Base-by-base conservation (phyloP, 2,329 filamentous ascomycete species). In the Penicillium sp. region DNA sequence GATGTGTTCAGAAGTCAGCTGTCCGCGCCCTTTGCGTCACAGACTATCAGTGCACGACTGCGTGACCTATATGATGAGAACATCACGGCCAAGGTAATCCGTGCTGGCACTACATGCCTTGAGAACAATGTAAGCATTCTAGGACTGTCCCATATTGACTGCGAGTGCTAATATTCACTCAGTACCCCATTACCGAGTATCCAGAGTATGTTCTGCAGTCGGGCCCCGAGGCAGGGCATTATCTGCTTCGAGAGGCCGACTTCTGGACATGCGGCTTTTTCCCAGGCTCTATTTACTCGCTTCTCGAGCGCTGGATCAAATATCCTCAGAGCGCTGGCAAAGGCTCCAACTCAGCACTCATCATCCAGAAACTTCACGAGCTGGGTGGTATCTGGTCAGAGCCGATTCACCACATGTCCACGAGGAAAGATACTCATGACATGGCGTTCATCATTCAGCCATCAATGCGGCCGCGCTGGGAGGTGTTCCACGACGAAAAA, bases 401-500 rank as follows among this genome's bases (percentile, higher is more conserved):
- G 12, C 64, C 64, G 1, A 42, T 68, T 10, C 60, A 64, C n/a
- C 28, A 39, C 6, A 65, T 66, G 61, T 42, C 52, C 15, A 34
- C 47, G 4, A 77, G 82, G 28, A 84, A 75, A 7, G 81, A 84
- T 58, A 84, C 82, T 0, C 83, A 85, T 60, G 83, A 85, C 51
- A 77, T 85, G 63, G 81, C 81, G 0, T 85, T 85, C 61, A 83
- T 85, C 4, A 74, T 83, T 1, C 75, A 79, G 63, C 82, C 82
- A 0, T 76, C 81, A 0, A 63, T 84, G 1, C 74, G 78, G 12
- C 70, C 74, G 31, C 78, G 82, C 53, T 84, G 78, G 77, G 82
- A 84, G 57, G 65, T 83, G 4, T 79, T 76, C 3, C 55, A 58
- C 20, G 65, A 65, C 31, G 5, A 47, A 2, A 25, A 38, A 3